These are phyloP conservation scores for Conticribra weissflogii DNA, from an alignment of 108 stramenopile genomes.

Conservation along the genomic window DNA sequence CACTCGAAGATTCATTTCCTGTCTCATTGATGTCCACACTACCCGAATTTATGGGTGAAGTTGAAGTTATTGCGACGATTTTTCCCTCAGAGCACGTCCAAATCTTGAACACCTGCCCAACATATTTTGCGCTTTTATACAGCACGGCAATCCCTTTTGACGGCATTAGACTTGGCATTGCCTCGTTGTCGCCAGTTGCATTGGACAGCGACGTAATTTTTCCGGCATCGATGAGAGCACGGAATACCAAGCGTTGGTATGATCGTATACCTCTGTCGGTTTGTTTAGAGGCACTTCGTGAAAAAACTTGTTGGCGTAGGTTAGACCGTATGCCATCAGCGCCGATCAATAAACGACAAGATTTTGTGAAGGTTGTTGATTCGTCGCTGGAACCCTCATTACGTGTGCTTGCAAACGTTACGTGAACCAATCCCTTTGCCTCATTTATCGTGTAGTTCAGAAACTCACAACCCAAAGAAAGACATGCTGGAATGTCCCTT, in stretches of 20 bases:
- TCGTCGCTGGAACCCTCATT: not conserved
- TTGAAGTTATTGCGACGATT: conserved; percentile 8
- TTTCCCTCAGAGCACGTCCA: conserved; percentile 5
- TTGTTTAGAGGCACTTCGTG: not conserved
- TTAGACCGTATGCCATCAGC: conserved; percentile 14
- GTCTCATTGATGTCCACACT: no score
- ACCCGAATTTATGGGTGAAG: not conserved
- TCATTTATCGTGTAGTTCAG: conserved; percentile 8
- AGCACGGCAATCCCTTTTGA: conserved; percentile 7
- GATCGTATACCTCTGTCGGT: conserved; percentile 1
- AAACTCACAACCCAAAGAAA: conserved; percentile 12
- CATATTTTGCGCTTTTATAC: conserved; percentile 11
- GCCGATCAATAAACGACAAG: conserved; percentile 12
- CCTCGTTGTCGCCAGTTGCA: not conserved
- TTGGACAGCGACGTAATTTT: not conserved
- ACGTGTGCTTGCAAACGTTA: not conserved
- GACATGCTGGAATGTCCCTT: not conserved
- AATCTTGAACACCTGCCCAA: conserved; percentile 17
- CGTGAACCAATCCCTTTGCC: conserved; percentile 2
- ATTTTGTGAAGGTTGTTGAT: not conserved
- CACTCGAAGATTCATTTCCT: not conserved
- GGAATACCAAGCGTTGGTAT: conserved; percentile 14
- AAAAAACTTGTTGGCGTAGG: conserved; percentile 1
- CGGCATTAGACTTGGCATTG: not conserved
- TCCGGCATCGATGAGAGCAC: conserved; percentile 6